Base-by-base conservation (phyloP, 2,329 filamentous ascomycete species). In the Emergomyces orientalis region DNA sequence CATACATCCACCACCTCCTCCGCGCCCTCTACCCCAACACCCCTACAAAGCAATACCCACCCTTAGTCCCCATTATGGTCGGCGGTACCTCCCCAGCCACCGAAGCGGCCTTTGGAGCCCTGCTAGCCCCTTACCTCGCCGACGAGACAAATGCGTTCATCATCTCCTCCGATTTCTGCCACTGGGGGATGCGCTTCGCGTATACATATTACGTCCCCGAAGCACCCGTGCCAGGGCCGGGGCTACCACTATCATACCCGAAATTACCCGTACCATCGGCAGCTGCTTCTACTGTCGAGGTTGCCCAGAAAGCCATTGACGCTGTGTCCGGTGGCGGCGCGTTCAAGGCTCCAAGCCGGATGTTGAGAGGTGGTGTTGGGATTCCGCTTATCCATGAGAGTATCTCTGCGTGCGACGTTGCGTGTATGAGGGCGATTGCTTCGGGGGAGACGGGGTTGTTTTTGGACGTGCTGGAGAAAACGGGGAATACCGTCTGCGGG, bases 141-240 rank as follows among this genome's bases (percentile, higher is more conserved):
- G 88, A 96, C 68, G 84, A 87, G 0, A 68, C 67, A 19, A 95
- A 90, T 65, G 86, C 88, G 1, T 97, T 97, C 72, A 83, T 99
- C 65, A 83, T 97, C 66, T 94, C 89, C 74, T 96, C 91, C 0
- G 94, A 99, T 74, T 99, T 99, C 74, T 97, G 93, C 67, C 94
- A 99, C 75, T 99, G 94, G 94, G 94, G 94, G 13, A 69, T 80
- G 0, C 83, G 90, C 58, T 99, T 97, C 75, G 80, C 83, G 62
- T 99, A 97, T 75, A 90, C 86, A 34, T 88, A 88, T 64, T 96
- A 97, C 73, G 82, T 86, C 39, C 78, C 84, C 64, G 64, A 82
- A 65, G 62, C 80, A 67, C 70, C 79, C 30, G 69, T 67, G 19
- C 74, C 75, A 17, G 71, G 70, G 0, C 74, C 73, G 3, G 64